Conservation (phyloP, 805 yeast species). For the Pichia nakasei region DNA sequence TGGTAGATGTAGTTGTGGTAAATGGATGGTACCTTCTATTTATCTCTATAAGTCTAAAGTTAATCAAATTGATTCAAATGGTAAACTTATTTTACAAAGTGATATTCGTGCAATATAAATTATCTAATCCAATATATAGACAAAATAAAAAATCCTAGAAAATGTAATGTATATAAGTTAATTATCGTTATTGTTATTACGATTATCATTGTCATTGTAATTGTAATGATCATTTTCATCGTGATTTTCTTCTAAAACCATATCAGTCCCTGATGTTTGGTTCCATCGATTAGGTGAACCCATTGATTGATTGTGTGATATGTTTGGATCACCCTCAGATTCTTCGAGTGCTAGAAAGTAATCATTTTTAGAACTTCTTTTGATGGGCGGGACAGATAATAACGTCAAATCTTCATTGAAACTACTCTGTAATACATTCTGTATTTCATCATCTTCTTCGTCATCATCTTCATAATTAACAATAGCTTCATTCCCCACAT, state of each 20-base stretch:
- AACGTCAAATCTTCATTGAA: conserved; percentile 7
- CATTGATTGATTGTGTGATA: conserved; percentile 4
- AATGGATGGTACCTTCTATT: conserved; percentile 91
- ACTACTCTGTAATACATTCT: conserved; percentile 7
- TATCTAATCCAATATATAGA: too few species aligned
- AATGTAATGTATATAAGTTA: too few species aligned
- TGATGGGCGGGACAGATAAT: not conserved
- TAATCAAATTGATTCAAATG: conserved; percentile 41
- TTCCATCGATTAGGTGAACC: conserved; percentile 4
- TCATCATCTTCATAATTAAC: conserved; percentile 3
- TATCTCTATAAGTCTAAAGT: conserved; percentile 75
- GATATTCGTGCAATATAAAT: conserved; percentile 11
- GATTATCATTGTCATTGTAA: too few species aligned
- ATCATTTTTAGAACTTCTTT: conserved; percentile 4
- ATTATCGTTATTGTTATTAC: too few species aligned
- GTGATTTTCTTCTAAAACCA: too few species aligned
- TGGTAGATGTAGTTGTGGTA: conserved; percentile 86
- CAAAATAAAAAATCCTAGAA: too few species aligned
- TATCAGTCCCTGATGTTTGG: too few species aligned
- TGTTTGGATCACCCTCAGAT: conserved; percentile 28
- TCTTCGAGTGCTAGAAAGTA: conserved; percentile 31
- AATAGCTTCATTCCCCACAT: conserved; percentile 12
- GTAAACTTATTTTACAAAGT: conserved; percentile 11
- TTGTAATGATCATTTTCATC: too few species aligned
- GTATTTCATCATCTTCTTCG: not conserved